phyloP scores from a whole-genome alignment of 2,329 filamentous ascomycete species.

The Beauveria sp. region DNA sequence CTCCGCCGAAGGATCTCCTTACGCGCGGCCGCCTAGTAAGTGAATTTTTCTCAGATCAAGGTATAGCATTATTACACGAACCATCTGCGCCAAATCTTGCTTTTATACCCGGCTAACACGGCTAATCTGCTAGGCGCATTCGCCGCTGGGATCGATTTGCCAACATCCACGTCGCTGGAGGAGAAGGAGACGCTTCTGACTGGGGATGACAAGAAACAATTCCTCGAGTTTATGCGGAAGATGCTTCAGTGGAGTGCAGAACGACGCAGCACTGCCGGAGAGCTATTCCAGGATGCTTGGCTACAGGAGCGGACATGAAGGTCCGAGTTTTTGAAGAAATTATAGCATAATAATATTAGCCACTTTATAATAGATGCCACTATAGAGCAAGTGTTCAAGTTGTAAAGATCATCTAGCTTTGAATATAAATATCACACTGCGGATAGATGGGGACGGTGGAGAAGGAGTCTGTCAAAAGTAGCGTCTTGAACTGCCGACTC shows the following conservation, averaged over 20 bases:
- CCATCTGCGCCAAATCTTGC: not conserved
- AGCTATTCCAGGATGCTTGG: not conserved
- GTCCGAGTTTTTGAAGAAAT: not conserved
- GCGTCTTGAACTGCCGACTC: no score
- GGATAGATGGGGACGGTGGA: no score
- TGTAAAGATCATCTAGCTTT: no score
- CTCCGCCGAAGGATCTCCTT: not conserved
- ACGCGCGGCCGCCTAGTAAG: not conserved
- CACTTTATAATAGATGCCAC: no score
- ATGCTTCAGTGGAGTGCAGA: not conserved
- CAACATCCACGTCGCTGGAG: not conserved
- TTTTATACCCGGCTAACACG: not conserved
- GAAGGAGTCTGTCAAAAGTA: no score
- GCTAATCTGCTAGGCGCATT: not conserved
- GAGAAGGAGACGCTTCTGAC: not conserved
- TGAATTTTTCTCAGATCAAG: not conserved
- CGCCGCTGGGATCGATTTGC: not conserved
- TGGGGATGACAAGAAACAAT: not conserved
- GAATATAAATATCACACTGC: no score
- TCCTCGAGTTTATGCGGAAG: not conserved
- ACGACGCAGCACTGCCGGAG: not conserved
- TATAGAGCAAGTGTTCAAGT: no score
- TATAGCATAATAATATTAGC: not conserved
- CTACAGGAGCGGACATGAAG: not conserved
- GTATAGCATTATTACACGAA: not conserved